Evolutionary conservation across 1,284 basidiomycete genomes (phyloP), one percentile per base, ranked within the genome.

Genomic region (Tilletia setariae): DNA sequence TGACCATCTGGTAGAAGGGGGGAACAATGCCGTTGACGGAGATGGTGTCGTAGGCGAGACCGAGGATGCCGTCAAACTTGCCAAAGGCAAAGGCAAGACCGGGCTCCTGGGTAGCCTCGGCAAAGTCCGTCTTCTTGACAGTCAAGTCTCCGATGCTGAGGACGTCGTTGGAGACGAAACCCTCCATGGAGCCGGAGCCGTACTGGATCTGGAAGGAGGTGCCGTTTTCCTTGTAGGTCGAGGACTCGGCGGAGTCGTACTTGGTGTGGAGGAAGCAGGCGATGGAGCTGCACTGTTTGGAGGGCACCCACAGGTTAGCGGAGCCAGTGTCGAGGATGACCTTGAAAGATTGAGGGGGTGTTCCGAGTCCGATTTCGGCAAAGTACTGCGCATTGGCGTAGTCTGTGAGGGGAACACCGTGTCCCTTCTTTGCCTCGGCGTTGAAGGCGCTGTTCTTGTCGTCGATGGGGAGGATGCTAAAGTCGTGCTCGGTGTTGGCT

Each of bases 241-340:
- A 89, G 0, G 96, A 98, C 0, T 86, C 73, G 49, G 70, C 67
- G 19, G 28, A 35, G 79, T 98, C 91, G 83, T 98, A 98, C 86
- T 97, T 97, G 80, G 88, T 80, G 82, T 98, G 95, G 61, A 96
- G 86, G 90, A 98, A 98, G 86, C 96, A 99, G 30, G 96, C 94
- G 78, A 99, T 98, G 42, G 93, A 95, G 13, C 89, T 91, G 86
- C 96, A 99, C 75, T 88, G 84, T 42, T 85, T 84, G 78, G 93
- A 93, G 11, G 96, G 96, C 6, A 96, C 91, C 93, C 93, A 96
- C 23, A 95, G 87, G 83, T 95, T 95, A 83, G 91, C 90, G 59
- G 93, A 94, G 28, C 91, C 92, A 63, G 91, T 93, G 81, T 93
- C 92, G 71, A 93, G 87, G 69, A 93, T 88, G 75, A 94, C 91